Percentiles rank a stretch among this genome's conserved stretches.
Evolutionary conservation across 768 basidiomycete genomes (phyloP).

Genomic region (Boletus tylopilopsis): DNA sequence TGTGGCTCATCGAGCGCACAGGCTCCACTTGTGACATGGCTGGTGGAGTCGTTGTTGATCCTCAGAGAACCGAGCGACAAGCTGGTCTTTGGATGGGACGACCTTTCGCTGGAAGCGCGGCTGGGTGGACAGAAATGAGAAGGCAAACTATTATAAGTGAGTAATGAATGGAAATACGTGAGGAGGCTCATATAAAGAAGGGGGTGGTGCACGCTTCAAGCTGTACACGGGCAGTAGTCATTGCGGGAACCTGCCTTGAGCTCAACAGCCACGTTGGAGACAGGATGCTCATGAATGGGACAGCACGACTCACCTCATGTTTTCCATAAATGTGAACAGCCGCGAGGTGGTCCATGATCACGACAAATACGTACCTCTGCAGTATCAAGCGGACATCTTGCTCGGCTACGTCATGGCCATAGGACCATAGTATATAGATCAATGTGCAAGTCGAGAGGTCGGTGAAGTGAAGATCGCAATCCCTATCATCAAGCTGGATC

Average conservation of each 20-base stretch:
- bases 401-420: conserved; percentile 26
- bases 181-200: conserved; percentile 31
- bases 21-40: conserved; percentile 30
- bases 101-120: conserved; percentile 21
- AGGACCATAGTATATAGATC: conserved; percentile 17
- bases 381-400: conserved; percentile 19
- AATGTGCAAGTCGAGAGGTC: conserved; percentile 2
- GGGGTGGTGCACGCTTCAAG: conserved; percentile 27
- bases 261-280: conserved; percentile 33
- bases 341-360: conserved; percentile 32
- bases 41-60: conserved; percentile 3
- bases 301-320: conserved; percentile 36
- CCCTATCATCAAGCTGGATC: conserved; percentile 7
- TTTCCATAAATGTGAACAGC: conserved; percentile 33
- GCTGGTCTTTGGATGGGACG: conserved; percentile 13
- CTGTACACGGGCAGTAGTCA: conserved; percentile 31
- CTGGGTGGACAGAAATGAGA: conserved; percentile 27
- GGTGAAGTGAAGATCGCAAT: conserved; percentile 6
- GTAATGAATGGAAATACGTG: conserved; percentile 25
- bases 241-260: conserved; percentile 32
- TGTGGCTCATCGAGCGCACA: conserved; percentile 50
- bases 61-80: conserved; percentile 11
- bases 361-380: conserved; percentile 29
- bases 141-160: conserved; percentile 26
- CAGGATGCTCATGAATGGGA: conserved; percentile 31